Percentiles rank a stretch among this genome's conserved stretches.
phyloP scores from a whole-genome alignment of 306 rosid species.

The Fagus sylvatica region DNA sequence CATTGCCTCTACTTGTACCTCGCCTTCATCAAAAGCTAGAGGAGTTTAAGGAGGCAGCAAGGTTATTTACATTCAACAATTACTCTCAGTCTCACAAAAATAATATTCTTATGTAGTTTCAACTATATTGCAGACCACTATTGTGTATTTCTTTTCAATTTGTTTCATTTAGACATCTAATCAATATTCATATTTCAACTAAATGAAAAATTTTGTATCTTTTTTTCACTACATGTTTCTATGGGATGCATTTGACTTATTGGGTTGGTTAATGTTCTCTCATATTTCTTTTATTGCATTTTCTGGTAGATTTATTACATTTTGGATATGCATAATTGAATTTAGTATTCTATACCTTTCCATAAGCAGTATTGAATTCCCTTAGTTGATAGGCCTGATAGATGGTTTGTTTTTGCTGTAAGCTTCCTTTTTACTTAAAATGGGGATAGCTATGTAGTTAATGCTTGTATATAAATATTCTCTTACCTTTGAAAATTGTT shows the following conservation, averaged over 20 bases:
- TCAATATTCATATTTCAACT: no score
- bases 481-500: conserved; percentile 68
- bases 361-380: conserved; percentile 92
- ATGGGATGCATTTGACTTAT: background rate
- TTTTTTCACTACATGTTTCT: background rate
- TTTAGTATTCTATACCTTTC: conserved; percentile 68
- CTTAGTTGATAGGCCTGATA: conserved; percentile 71
- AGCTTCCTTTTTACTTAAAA: conserved; percentile 23
- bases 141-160: no score
- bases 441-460: conserved; percentile 19
- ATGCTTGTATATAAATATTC: conserved; percentile 14
- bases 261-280: conserved; percentile 9
- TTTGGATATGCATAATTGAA: conserved; percentile 9
- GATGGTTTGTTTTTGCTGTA: conserved; percentile 36
- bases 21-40: no score
- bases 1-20: no score
- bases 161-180: no score
- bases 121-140: no score
- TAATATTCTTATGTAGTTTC: no score
- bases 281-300: background rate
- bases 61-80: no score
- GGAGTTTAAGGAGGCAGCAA: no score
- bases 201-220: no score
- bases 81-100: no score
- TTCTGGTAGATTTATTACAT: background rate